Evolutionary conservation across 768 basidiomycete genomes (phyloP), one percentile per base, ranked within the genome.

Genomic region (Mycena floridula): DNA sequence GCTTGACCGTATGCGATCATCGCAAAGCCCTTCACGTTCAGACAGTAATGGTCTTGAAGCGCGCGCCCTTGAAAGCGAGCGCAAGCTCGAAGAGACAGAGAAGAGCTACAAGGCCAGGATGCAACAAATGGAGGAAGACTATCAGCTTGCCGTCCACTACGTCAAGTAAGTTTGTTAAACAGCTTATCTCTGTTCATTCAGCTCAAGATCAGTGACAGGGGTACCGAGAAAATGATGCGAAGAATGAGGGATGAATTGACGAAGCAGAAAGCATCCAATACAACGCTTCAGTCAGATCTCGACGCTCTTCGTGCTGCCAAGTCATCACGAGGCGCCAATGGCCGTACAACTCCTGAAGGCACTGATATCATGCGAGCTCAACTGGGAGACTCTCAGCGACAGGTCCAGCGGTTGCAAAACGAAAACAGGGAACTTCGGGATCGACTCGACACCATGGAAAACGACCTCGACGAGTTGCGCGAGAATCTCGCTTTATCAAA

Each of bases 141-240:
- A 99, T 63, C 88, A 93, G 57, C 80, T 94, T 42, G 95, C 96
- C 12, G 94, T 98, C 44, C 88, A 92, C 59, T 97, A 96, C 65
- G 93, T 97, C 54, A 98, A 97, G 89, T 90, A 62, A 69, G 84
- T 67, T 51, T 40, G 23, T 45, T 28, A 32, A 15, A 39, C 9
- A 24, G 45, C 42, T 15, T 30, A 36, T 23, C 5, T 7, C 40
- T 46, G 54, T 42, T 45, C 42, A 35, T 27, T 37, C 43, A 48
- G 43, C 44, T 45, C 50, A 48, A 56, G 42, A 45, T 46, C 50
- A 51, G 25, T 49, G 47, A 20, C 58, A 92, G 89, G 76, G 91
- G 91, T 37, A 97, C 94, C 1, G 96, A 98, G 65, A 96, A 94
- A 68, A 92, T 98, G 82, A 87, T 97, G 73, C 82, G 92, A 53